Percentiles rank a stretch among this genome's conserved stretches.
Conservation (phyloP, 192 early-diverging fungal species). For the Phlyctochytrium bullatum region DNA sequence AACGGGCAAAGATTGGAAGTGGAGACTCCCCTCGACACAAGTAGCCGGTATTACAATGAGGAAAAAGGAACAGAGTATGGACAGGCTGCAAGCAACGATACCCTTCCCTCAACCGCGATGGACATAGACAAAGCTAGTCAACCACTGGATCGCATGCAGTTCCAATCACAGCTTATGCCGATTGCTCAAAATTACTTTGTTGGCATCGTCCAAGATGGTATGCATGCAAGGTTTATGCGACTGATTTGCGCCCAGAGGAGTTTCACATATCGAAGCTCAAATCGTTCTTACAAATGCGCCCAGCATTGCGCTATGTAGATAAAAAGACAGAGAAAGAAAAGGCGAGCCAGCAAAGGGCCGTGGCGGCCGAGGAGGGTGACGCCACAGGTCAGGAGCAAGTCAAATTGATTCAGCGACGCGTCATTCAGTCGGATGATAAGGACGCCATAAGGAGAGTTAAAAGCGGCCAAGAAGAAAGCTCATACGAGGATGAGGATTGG, state of each 20-base stretch:
- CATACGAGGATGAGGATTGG: conserved; percentile 36
- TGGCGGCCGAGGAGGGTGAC: conserved; percentile 68
- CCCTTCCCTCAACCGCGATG: conserved; percentile 54
- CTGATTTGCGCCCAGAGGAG: conserved; percentile 50
- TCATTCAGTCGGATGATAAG: conserved; percentile 34
- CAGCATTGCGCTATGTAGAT: conserved; percentile 87
- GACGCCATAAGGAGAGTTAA: conserved; percentile 30
- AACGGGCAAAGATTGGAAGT: conserved; percentile 79
- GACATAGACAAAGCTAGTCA: conserved; percentile 44
- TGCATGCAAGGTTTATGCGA: conserved; percentile 5
- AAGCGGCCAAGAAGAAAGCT: conserved; percentile 22
- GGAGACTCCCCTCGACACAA: conserved; percentile 77
- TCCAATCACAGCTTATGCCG: conserved; percentile 76
- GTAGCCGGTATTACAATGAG: conserved; percentile 68
- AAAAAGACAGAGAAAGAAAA: conserved; percentile 82
- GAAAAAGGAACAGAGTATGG: conserved; percentile 77
- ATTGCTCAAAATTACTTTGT: conserved; percentile 77
- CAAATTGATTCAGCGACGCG: conserved; percentile 21
- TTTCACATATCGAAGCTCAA: conserved; percentile 82
- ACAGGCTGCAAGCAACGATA: conserved; percentile 68
- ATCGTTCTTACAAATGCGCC: conserved; percentile 77
- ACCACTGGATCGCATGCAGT: conserved; percentile 77
- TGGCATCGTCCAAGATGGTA: conserved; percentile 73
- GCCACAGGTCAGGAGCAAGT: conserved; percentile 33
- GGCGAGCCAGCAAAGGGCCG: conserved; percentile 64